Conservation (phyloP, 2,329 filamentous ascomycete species). For the Pezicula radicicola region DNA sequence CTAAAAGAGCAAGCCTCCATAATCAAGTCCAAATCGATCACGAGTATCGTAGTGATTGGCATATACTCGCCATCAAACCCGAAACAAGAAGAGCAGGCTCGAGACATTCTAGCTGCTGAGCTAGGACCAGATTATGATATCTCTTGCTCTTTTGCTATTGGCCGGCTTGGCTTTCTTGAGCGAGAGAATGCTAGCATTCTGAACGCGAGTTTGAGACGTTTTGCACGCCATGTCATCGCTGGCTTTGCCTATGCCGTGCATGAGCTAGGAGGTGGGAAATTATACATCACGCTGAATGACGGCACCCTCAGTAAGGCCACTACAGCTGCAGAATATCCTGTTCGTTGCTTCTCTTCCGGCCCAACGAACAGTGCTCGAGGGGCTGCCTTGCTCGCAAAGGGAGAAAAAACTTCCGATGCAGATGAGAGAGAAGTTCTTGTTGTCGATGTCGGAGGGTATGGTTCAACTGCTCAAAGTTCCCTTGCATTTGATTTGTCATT, state of each 20-base stretch:
- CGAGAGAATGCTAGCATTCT: slow-evolving; percentile 64
- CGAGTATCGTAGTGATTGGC: slow-evolving; percentile 50
- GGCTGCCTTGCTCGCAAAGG: slow-evolving; percentile 51
- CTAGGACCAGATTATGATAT: slow-evolving; percentile 42
- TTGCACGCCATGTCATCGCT: slow-evolving; percentile 53
- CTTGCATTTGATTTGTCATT: background rate
- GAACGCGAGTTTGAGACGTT: slow-evolving; percentile 58
- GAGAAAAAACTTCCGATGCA: slow-evolving; percentile 6
- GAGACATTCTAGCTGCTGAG: slow-evolving; percentile 36
- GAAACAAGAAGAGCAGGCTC: slow-evolving; percentile 47
- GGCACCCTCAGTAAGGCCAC: slow-evolving; percentile 55
- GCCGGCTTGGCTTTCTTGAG: slow-evolving; percentile 47
- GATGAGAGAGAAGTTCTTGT: slow-evolving; percentile 30
- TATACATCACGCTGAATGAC: slow-evolving; percentile 61
- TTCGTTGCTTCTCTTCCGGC: slow-evolving; percentile 59
- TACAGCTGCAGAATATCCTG: slow-evolving; percentile 52
- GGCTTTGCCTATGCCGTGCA: slow-evolving; percentile 52
- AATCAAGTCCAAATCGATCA: slow-evolving; percentile 30
- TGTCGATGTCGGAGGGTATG: slow-evolving; percentile 52
- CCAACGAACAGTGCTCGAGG: slow-evolving; percentile 63
- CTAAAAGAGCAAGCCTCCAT: slow-evolving; percentile 25
- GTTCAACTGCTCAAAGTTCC: background rate
- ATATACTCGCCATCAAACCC: slow-evolving; percentile 58
- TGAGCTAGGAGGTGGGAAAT: slow-evolving; percentile 41
- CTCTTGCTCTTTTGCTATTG: slow-evolving; percentile 47